Base-by-base conservation (phyloP, 2,329 filamentous ascomycete species). In the Conoideocrella luteorostrata region DNA sequence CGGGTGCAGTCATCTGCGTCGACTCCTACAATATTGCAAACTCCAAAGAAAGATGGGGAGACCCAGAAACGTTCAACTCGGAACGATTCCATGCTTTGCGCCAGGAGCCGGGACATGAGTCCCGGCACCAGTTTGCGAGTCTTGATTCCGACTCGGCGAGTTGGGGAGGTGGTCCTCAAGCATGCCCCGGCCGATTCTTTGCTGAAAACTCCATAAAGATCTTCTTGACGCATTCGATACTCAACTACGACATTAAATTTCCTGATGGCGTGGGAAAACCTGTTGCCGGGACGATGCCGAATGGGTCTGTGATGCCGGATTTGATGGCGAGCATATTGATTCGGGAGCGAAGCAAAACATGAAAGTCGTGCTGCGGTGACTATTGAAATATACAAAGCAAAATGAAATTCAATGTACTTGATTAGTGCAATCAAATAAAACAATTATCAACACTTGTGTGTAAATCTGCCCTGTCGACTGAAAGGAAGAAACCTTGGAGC, bases 91-190 rank as follows among this genome's bases (percentile, higher is more conserved):
- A 49, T 22, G 47, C 47, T 15, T 18, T 47, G 15, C 49, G 53
- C 1, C 32, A 52, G 22, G 33, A 42, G 28, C 47, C 50, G 3
- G 52, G 52, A 0, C 35, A 48, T 10, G 50, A 57, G 41, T 42
- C 47, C 5, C 43, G 44, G 6, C 46, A 50, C 28, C 47, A 56
- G 29, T 57, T 50, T 42, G 45, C 47, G 3, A 54, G 30, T 34
- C 46, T 50, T 3, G 54, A 50, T 1, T 32, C 49, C 1, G 52
- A 56, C 10, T 34, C 29, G 7, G 51, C 52, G 1, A 44, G 41
- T 13, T 59, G 53, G 54, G 56, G 56, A 2, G 53, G 52, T 28
- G 56, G 55, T 9, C 33, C 49, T 3, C 56, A 59, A 36, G 56
- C 50, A 3, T 59, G 56, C 37, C 53, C 52, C 0, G 52, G 52